Conservation (phyloP, 441 rosid genomes). For the Aquilaria agallochum region DNA sequence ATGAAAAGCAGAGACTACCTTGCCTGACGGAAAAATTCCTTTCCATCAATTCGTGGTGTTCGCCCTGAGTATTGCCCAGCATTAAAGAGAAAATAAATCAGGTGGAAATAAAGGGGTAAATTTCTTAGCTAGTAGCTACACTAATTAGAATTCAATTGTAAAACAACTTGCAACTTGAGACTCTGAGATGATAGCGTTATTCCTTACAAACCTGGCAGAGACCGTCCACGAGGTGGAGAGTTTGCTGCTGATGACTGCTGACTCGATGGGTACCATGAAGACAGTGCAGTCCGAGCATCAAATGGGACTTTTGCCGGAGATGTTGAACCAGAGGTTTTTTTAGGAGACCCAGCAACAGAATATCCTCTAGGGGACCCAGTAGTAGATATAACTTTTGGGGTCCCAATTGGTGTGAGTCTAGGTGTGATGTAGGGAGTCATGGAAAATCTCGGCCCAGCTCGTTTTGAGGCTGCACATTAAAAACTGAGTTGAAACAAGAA, state of each 20-base stretch:
- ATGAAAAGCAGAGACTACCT: conserved; percentile 41
- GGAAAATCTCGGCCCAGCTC: conserved; percentile 48
- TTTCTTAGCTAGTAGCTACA: neutral
- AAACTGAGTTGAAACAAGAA: conserved; percentile 9
- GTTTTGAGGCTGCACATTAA: conserved; percentile 37
- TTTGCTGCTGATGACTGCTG: conserved; percentile 83
- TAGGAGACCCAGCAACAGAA: conserved; percentile 68
- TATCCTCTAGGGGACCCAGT: conserved; percentile 67
- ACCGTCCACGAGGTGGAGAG: conserved; percentile 72
- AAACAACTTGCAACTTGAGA: neutral
- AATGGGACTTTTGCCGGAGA: conserved; percentile 62
- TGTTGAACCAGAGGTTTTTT: conserved; percentile 50
- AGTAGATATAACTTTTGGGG: conserved; percentile 72
- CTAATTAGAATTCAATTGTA: neutral
- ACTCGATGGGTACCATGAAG: conserved; percentile 81
- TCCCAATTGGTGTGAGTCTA: conserved; percentile 68
- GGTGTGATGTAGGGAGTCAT: conserved; percentile 82
- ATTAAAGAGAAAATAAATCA: conserved; percentile 8
- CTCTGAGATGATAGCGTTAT: neutral
- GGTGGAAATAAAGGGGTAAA: conserved; percentile 9
- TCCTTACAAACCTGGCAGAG: conserved; percentile 56
- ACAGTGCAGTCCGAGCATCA: conserved; percentile 39
- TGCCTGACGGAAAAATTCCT: conserved; percentile 96
- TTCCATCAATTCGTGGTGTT: conserved; percentile 77
- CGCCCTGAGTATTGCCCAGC: conserved; percentile 30